Evolutionary conservation across 1,284 basidiomycete genomes (phyloP).

Genomic region (Marasmius oreades): DNA sequence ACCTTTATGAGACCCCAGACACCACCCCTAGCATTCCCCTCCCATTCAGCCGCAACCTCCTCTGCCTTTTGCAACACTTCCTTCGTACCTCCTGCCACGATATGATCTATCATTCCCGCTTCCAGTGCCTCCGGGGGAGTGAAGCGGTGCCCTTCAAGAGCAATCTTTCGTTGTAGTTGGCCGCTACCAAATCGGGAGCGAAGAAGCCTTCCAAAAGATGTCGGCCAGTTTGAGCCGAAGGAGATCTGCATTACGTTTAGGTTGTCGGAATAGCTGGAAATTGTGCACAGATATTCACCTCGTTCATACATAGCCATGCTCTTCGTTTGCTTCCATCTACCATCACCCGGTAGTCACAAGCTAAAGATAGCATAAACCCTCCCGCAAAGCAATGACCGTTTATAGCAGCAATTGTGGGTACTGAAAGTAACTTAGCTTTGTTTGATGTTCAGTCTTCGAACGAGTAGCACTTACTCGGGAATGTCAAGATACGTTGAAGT

Average conservation of each 20-base stretch:
- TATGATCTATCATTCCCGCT: slow-evolving; percentile 70
- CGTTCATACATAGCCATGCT: slow-evolving; percentile 92
- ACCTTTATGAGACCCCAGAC: slow-evolving; percentile 71
- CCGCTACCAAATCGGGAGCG: slow-evolving; percentile 63
- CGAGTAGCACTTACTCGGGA: slow-evolving; percentile 55
- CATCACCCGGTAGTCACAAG: slow-evolving; percentile 91
- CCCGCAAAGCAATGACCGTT: slow-evolving; percentile 93
- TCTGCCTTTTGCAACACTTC: slow-evolving; percentile 61
- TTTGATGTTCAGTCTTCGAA: neutral
- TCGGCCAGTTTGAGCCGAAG: slow-evolving; percentile 79
- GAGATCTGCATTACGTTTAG: slow-evolving; percentile 27
- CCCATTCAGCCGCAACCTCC: slow-evolving; percentile 50
- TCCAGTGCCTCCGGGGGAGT: slow-evolving; percentile 70
- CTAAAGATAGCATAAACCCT: slow-evolving; percentile 76
- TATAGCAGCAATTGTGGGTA: slow-evolving; percentile 83
- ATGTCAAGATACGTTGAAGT: slow-evolving; percentile 53
- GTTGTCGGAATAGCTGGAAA: slow-evolving; percentile 18
- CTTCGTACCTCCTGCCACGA: slow-evolving; percentile 56
- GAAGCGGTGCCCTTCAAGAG: slow-evolving; percentile 83
- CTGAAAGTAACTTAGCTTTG: slow-evolving; percentile 32
- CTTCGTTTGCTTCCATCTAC: slow-evolving; percentile 73
- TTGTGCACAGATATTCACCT: too few species aligned
- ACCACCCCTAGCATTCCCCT: slow-evolving; percentile 46
- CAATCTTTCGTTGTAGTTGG: slow-evolving; percentile 68
- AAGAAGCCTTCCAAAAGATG: slow-evolving; percentile 67